These are phyloP conservation scores for Usnea hakonensis DNA, from an alignment of 495 filamentous ascomycete genomes.

Conservation along the genomic window DNA sequence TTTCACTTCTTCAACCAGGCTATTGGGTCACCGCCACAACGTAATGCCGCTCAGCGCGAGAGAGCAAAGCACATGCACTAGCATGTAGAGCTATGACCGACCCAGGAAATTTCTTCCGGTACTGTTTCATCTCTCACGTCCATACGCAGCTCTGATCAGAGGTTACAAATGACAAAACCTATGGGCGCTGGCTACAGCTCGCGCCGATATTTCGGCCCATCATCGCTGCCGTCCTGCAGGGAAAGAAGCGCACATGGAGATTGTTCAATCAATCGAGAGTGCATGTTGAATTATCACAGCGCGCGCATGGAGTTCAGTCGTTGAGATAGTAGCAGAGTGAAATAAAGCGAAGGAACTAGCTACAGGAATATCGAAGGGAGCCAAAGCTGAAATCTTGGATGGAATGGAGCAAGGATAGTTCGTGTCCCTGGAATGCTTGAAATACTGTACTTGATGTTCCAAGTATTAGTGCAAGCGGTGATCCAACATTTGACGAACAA, in stretches of 20 bases:
- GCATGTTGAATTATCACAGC: conserved; percentile 33
- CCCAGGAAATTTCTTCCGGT: not conserved
- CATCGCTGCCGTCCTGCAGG: not conserved
- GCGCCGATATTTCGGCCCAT: conserved; percentile 15
- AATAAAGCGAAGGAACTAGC: conserved; percentile 28
- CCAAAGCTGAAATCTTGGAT: not conserved
- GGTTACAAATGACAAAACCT: conserved; percentile 32
- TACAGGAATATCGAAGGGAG: conserved; percentile 32
- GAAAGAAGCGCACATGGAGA: conserved; percentile 29
- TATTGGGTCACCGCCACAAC: conserved; percentile 5
- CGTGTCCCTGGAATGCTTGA: not conserved
- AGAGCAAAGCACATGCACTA: conserved; percentile 11
- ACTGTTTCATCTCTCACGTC: conserved; percentile 2
- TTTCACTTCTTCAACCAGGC: not conserved
- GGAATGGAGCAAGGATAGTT: not conserved
- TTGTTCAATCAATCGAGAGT: conserved; percentile 28
- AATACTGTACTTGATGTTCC: not conserved
- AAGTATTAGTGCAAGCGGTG: not conserved
- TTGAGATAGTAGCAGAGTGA: conserved; percentile 26
- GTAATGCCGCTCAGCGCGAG: not conserved
- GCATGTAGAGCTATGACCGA: conserved; percentile 15
- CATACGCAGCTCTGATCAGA: conserved; percentile 23
- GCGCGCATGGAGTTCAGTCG: conserved; percentile 25
- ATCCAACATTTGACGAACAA: not conserved
- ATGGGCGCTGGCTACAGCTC: conserved; percentile 27